Percentiles rank a stretch among this genome's conserved stretches.
phyloP scores from a whole-genome alignment of 345 rosid genomes.

The Brassica carinata region DNA sequence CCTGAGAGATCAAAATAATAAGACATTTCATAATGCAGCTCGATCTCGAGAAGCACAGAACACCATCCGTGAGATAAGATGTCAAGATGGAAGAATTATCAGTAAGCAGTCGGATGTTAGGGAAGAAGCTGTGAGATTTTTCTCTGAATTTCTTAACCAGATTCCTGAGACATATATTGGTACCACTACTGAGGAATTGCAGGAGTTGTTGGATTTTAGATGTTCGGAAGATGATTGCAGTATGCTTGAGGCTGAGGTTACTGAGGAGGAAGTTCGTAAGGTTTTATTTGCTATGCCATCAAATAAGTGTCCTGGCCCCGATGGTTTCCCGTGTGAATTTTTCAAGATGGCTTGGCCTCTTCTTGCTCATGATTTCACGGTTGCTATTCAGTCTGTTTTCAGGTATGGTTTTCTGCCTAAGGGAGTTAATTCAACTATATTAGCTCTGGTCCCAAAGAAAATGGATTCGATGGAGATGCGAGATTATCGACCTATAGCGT shows the following conservation, averaged over 20 bases:
- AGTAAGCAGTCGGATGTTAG: not conserved
- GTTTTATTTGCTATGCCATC: no score
- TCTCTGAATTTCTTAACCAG: not conserved
- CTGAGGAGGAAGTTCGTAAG: no score
- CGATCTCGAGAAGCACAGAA: not conserved
- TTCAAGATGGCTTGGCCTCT: no score
- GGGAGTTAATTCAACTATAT: no score
- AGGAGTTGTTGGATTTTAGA: not conserved
- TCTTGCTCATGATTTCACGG: no score
- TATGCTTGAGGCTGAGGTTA: not conserved
- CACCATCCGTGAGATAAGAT: not conserved
- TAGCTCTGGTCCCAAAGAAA: no score
- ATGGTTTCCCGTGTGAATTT: no score
- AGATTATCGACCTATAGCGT: no score
- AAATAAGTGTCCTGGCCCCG: no score
- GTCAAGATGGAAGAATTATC: not conserved
- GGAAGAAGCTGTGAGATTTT: not conserved
- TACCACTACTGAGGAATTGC: not conserved
- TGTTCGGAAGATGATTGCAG: not conserved
- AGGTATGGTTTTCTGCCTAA: no score
- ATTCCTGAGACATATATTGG: not conserved
- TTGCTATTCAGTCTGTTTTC: no score
- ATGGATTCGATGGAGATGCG: no score
- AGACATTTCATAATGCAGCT: not conserved
- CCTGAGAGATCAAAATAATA: not conserved